Percentiles rank a stretch among this genome's conserved stretches.
Evolutionary conservation across 2,329 filamentous ascomycete species (phyloP).

Genomic region (Fusarium sambucinum): DNA sequence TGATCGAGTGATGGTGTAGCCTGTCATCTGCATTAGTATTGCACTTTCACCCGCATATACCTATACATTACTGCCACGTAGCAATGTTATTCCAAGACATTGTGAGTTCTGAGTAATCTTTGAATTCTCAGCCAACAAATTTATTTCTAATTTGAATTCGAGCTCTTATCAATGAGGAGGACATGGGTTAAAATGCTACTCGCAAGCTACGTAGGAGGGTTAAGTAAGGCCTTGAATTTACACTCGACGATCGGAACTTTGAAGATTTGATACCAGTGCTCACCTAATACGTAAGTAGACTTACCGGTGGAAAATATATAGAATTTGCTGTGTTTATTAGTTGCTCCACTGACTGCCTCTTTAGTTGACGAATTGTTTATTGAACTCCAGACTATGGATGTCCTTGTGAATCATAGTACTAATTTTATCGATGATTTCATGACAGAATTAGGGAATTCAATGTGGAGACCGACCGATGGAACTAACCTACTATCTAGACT

Average conservation of each 20-base stretch:
- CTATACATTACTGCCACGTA: constrained; percentile 12
- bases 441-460: background rate
- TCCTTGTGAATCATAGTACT: too few relatives aligned
- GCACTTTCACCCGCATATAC: constrained; percentile 11
- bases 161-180: background rate
- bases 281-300: background rate
- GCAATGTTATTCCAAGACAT: background rate
- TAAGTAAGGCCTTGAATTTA: background rate
- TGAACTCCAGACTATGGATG: too few relatives aligned
- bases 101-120: background rate
- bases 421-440: constrained; percentile 5
- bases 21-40: background rate
- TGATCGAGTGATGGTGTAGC: background rate
- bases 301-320: background rate
- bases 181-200: background rate
- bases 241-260: background rate
- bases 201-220: background rate
- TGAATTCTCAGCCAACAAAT: background rate
- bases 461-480: too few relatives aligned
- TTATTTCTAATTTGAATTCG: background rate
- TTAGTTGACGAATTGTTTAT: background rate
- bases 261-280: background rate
- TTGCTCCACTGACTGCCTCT: background rate
- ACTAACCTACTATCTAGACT: too few relatives aligned
- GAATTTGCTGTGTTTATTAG: background rate